phyloP scores from a whole-genome alignment of 257 asterid species.

The Nicotiana tabacum region DNA sequence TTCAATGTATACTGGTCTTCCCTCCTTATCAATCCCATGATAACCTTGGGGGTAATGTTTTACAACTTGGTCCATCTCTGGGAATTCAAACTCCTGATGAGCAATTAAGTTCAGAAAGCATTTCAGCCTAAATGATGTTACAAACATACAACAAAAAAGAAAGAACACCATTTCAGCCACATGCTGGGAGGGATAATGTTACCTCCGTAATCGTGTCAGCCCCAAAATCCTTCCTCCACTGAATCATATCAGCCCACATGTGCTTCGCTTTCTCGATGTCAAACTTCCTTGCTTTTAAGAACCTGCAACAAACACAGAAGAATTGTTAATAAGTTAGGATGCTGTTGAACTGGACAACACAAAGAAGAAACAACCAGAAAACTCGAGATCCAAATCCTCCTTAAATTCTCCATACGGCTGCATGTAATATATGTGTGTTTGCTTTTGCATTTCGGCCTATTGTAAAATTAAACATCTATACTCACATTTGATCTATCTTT shows the following conservation, averaged over 20 bases:
- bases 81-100: constrained; percentile 76
- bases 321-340: constrained; percentile 2
- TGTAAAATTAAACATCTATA: background rate
- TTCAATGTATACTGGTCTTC: constrained; percentile 91
- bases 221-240: constrained; percentile 94
- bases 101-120: constrained; percentile 5
- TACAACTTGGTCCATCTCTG: constrained; percentile 73
- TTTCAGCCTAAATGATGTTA: background rate
- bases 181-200: background rate
- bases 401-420: background rate
- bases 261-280: constrained; percentile 79
- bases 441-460: background rate
- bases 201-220: constrained; percentile 78
- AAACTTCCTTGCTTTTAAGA: constrained; percentile 86
- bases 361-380: constrained; percentile 8
- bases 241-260: constrained; percentile 99
- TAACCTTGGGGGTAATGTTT: constrained; percentile 92
- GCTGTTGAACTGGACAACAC: constrained; percentile 14
- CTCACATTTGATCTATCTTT: background rate
- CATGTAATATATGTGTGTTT: background rate
- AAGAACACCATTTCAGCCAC: background rate
- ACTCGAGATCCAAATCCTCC: background rate
- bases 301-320: constrained; percentile 39
- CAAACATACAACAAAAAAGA: background rate
- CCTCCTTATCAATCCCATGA: constrained; percentile 96